Evolutionary conservation across 1,139 yeast species (phyloP), one percentile per base, ranked within the genome.

Genomic region (Blastobotrys apis): DNA sequence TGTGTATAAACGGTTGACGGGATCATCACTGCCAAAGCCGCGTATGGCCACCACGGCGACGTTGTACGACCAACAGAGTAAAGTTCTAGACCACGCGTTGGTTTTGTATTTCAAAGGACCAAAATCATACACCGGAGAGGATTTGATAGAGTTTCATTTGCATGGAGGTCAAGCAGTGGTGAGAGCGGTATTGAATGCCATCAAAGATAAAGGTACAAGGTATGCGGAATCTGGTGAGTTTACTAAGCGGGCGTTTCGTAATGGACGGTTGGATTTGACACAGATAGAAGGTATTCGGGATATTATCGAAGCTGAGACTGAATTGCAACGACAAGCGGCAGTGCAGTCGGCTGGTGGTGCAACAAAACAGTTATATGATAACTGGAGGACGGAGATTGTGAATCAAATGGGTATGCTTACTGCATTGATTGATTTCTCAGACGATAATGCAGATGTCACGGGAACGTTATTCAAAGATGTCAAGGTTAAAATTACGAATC

Each of bases 171-270:
- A 76, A 10, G 97, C 97, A 0, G 87, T 92, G 1, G 76, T 86
- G 1, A 72, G 74, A 43, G 74, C 88, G 0, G 84, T 90, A 0
- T 57, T 90, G 36, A 68, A 68, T 13, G 79, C 94, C 0, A 80
- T 92, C n/a, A 69, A 53, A 67, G 44, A 44, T 1, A 47, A 62
- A 15, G 47, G 49, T 10, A 54, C 57, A 6, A 63, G 97, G 44
- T 81, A 83, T 60, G 98, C 99, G 0, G 92, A 84, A 57, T 80
- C 86, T 4, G 99, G 98, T 3, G 98, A 94, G 63, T 94, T 94
- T 58, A 84, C 96, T 0, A 73, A 72, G 53, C 72, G 95, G 35
- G 97, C 96, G 0, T 86, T 84, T 56, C 65, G 78, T 43, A 85
- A 85, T 60, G 83, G 86, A 1, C 68, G 81, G 45, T 57, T 75